Evolutionary conservation across 2,329 filamentous ascomycete species (phyloP), one percentile per base, ranked within the genome.

Genomic region (Curvularia sp.): DNA sequence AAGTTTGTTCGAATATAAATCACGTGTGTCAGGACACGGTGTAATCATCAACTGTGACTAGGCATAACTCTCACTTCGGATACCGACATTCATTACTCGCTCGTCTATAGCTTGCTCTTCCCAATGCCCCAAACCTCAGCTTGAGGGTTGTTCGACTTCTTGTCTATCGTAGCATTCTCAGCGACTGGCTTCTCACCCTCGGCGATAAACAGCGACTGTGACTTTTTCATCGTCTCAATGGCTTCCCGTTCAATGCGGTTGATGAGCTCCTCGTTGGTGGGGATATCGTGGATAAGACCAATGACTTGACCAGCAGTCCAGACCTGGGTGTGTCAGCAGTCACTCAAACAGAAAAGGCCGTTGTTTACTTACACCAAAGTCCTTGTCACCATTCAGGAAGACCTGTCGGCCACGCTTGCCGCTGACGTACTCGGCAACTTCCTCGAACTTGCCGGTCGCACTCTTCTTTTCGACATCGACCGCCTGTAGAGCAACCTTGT

Each of bases 291-390:
- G 60, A 84, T 84, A 13, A 84, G 71, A 8, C 81, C 81, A 48
- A 99, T 97, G 66, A 98, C 94, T 77, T 97, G 94, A 10, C 95
- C 95, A 8, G 94, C 93, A 19, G 95, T 98, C 95, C 95, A 99
- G 38, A 97, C 91, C 90, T 94, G 69, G n/a, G 21, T n/a, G 21
- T 49, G 65, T 67, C 55, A 61, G 56, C 12, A 42, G 27, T 19
- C 13, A 6, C 8, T 23, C 30, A 36, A 42, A 3, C 19, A 39
- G 2, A 15, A n/a, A 18, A 23, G 25, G 4, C 12, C 18, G 0
- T 18, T 18, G 4, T n/a, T 19, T 7, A 71, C 72, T 67, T 73
- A 74, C 73, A 60, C 95, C 95, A 75, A 87, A 92, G 71, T 99
- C 90, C 52, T 91, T 86, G 74, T 99, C 95, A 18, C 95, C 95